Base-by-base conservation (phyloP, 2,329 filamentous ascomycete genomes). In the Neofusicoccum sp. region DNA sequence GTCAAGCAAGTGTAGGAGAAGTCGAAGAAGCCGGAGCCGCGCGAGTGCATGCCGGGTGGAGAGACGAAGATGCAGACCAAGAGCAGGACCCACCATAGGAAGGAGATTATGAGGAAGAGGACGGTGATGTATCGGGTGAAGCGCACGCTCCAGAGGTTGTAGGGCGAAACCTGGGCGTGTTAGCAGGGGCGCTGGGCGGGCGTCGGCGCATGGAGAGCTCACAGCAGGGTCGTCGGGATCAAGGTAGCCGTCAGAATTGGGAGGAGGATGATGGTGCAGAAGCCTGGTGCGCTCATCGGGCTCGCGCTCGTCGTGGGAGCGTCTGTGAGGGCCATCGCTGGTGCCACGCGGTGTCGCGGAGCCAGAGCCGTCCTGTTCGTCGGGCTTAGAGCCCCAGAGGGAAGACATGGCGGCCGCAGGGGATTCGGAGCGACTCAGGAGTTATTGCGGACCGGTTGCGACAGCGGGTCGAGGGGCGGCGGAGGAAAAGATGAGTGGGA, bases 101-200 rank as follows among this genome's bases (percentile, higher is more conserved):
- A 91, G 60, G 87, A 90, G 67, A 93, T 72, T 56, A 86, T 74
- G 20, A 93, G 80, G 70, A 97, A 90, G 38, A 91, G 68, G 60
- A 96, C 80, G 4, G 91, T 93, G 63, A 95, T 74, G 70, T 87
- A 90, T 71, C 92, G 86, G 59, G 95, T 80, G 48, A 89, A 84
- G 16, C 95, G 88, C 53, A 99, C 89, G 62, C 86, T 91, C 89
- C 92, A 96, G 38, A 98, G 84, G 69, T 99, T 99, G 78, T 97
- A 97, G 0, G 95, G 95, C 3, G 91, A 90, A 26, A 90, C 87
- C 81, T 78, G 53, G 3, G 6, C 20, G 49, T 11, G 44, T 72
- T 62, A 74, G 69, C 62, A 31, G 12, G 24, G 31, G 34, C 28
- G 24, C 3, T n/a, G 33, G 14, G 11, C 1, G 5, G 26, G 34